A percentile compares a stretch with the other conserved stretches of the same genome.
Conservation (phyloP, 306 rosid species). For the Lathyrus oleraceus region DNA sequence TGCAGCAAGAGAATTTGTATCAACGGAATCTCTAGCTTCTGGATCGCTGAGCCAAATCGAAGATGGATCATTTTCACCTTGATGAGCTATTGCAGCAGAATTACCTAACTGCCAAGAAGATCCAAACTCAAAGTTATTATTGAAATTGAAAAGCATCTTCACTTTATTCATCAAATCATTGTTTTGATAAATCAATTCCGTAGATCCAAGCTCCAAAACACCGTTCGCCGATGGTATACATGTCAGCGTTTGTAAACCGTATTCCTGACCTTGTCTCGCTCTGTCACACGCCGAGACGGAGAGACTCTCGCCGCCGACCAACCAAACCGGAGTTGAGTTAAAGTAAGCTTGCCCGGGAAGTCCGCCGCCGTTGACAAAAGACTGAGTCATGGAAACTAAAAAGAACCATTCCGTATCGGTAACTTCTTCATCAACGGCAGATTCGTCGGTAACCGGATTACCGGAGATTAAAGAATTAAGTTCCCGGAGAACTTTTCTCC, state of each 20-base stretch:
- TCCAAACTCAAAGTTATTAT: slow-evolving; percentile 48
- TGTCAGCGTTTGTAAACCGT: slow-evolving; percentile 73
- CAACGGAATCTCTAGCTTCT: slow-evolving; percentile 57
- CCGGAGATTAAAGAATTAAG: slow-evolving; percentile 86
- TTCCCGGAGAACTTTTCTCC: slow-evolving; percentile 80
- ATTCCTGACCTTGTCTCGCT: slow-evolving; percentile 63
- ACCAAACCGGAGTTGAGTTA: slow-evolving; percentile 66
- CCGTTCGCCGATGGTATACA: slow-evolving; percentile 78
- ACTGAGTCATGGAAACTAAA: slow-evolving; percentile 87
- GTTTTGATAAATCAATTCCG: slow-evolving; percentile 62
- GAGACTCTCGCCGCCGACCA: slow-evolving; percentile 59
- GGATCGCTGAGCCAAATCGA: slow-evolving; percentile 76
- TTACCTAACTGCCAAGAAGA: slow-evolving; percentile 64
- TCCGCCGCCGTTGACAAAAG: slow-evolving; percentile 65
- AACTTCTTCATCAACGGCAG: slow-evolving; percentile 73
- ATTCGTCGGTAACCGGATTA: slow-evolving; percentile 42
- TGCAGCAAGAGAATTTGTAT: slow-evolving; percentile 8
- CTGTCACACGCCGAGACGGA: slow-evolving; percentile 60
- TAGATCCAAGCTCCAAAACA: slow-evolving; percentile 85
- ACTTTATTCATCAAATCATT: slow-evolving; percentile 82
- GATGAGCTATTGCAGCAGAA: slow-evolving; percentile 41
- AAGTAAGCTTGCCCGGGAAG: slow-evolving; percentile 72
- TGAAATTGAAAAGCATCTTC: slow-evolving; percentile 71
- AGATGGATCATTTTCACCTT: slow-evolving; percentile 84
- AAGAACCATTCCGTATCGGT: slow-evolving; percentile 99